phyloP scores from a whole-genome alignment of 2,329 filamentous ascomycete genomes.

The Claviceps sp. region DNA sequence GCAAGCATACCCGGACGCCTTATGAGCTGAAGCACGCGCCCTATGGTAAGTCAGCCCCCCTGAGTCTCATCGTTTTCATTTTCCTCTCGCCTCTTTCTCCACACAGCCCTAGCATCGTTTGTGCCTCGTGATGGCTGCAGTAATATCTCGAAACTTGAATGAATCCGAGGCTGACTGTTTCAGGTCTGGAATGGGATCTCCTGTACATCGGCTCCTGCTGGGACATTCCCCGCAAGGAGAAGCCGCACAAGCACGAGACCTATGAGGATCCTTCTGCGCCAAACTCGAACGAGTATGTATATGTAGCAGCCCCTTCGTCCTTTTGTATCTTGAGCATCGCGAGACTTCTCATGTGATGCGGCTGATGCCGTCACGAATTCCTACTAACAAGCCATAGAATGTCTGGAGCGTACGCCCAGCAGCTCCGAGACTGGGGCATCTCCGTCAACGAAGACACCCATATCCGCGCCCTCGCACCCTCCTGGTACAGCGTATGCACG shows the following conservation, averaged over 20 bases:
- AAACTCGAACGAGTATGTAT: background rate
- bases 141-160: too few species aligned
- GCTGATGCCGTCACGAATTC: too few species aligned
- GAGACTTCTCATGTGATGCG: too few species aligned
- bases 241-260: background rate
- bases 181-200: conserved; percentile 1
- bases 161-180: too few species aligned
- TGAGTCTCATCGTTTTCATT: background rate
- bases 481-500: conserved; percentile 2
- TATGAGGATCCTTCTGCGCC: background rate
- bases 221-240: conserved; percentile 1
- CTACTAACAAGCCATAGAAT: background rate
- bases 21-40: background rate
- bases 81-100: background rate
- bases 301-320: background rate
- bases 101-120: background rate
- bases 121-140: too few species aligned
- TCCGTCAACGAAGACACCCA: background rate
- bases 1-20: background rate
- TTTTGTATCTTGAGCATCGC: too few species aligned
- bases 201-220: conserved; percentile 1
- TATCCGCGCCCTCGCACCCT: background rate
- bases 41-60: background rate
- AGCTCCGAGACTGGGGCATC: background rate
- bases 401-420: background rate